Base-by-base conservation (phyloP, 2,329 filamentous ascomycete genomes). In the Scytalidium lignicola region DNA sequence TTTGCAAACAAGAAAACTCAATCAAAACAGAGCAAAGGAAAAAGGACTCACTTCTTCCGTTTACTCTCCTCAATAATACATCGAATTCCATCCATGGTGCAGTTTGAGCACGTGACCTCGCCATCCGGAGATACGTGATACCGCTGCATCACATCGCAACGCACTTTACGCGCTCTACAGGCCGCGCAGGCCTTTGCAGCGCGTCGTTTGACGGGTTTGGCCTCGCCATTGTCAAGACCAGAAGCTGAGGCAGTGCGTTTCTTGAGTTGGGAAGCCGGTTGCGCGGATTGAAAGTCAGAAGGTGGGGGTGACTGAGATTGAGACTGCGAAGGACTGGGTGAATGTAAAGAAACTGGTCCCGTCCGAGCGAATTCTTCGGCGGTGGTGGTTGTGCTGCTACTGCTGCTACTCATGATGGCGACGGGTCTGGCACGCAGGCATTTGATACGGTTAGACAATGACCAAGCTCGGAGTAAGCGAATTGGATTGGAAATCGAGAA, bases 111-210 rank as follows among this genome's bases (percentile, higher is more conserved):
- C 12, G 59, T 61, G 19, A 55, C 57, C 17, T 58, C 56, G n/a
- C 62, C 60, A 20, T 60, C 55, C 4, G 56, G 52, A 10, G 52
- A 57, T 28, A 58, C 46, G 39, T 62, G 59, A 40, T 60, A 61
- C n/a, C 55, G 86, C 67, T 95, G 90, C 51, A 93, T 90, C 49
- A 96, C 90, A 72, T 96, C 91, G 73, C 91, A 96, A 50, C 91
- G 82, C 40, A 96, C 91, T 67, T 96, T 96, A 64, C 91, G 83
- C 50, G 87, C 84, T 61, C 91, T 81, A 70, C 91, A 96, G 60
- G 86, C 90, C 54, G 90, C 88, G 67, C 91, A 96, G 17, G 91
- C 91, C 59, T 92, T 88, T 9, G 90, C 90, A n/a, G 91, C 90
- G 63, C 91, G 81, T 62, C 90, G 80, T 71, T 96, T 96, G 41